Base-by-base conservation (phyloP, 1,139 yeast genomes). In the Scheffersomyces segobiensis region DNA sequence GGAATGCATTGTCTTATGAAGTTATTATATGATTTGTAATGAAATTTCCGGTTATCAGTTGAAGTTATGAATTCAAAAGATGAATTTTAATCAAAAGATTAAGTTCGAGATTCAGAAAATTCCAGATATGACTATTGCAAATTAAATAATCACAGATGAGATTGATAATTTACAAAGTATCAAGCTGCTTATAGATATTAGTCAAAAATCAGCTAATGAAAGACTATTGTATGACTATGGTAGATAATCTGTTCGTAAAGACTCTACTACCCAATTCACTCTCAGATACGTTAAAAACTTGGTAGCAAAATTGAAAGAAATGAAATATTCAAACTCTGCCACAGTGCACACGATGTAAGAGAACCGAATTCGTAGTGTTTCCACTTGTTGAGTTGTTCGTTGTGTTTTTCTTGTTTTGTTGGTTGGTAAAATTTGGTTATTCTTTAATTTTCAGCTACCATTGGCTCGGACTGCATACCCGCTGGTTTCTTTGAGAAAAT, bases 1-100 rank as follows among this genome's bases (percentile, higher is more conserved):
- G 63, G 60, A 49, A 52, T 56, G 53, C 49, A 20, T 46, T 14
- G 17, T 48, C 24, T 48, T 18, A 26, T 17, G 47, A 12, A 46
- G 12, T 10, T 19, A 42, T 19, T 39, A 53, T 53, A 19, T 48
- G 39, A 53, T 53, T 53, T 53, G 52, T 53, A 52, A 21, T 24
- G 50, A 20, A 20, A 24, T 21, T 48, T 48, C 12, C 21, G 24
- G n/a, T 8, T 48, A 10, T 48, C 42, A 32, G 17, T 32, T 14
- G 17, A 32, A 24, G 32, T 24, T 24, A 12, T 32, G 42, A 32
- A 10, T 32, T 32, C 42, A 32, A 32, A 12, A 24, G 8, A 4
- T 32, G 42, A 32, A 32, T 10, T 32, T 14, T 32, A 32, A 32
- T 32, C 42, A 32, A 24, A 12, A 32, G 42, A 32, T 32, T 32